phyloP scores from a whole-genome alignment of 768 basidiomycete species.

The Xerocomellus amylosporus region DNA sequence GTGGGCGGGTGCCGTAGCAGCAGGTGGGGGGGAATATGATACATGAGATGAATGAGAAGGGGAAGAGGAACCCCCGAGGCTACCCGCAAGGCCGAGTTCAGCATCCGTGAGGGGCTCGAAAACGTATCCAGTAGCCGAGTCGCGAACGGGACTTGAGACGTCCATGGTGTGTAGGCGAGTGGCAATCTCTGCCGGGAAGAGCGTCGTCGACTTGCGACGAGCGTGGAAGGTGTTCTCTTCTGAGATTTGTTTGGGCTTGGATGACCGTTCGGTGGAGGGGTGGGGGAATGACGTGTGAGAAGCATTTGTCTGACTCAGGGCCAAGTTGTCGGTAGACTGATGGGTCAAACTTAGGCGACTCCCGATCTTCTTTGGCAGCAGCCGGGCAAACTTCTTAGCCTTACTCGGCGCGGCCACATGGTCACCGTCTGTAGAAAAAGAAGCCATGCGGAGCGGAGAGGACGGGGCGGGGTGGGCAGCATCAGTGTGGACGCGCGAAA shows the following conservation, averaged over 20 bases:
- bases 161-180: slow-evolving; percentile 32
- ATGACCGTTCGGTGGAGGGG: slow-evolving; percentile 21
- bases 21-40: slow-evolving; percentile 7
- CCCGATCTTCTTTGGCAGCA: slow-evolving; percentile 33
- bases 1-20: slow-evolving; percentile 15
- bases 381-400: slow-evolving; percentile 27
- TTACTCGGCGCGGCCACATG: slow-evolving; percentile 19
- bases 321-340: slow-evolving; percentile 27
- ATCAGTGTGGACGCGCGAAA: slow-evolving; percentile 21
- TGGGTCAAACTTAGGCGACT: slow-evolving; percentile 29
- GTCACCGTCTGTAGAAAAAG: slow-evolving; percentile 25
- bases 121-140: slow-evolving; percentile 22
- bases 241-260: slow-evolving; percentile 24
- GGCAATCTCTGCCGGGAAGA: slow-evolving; percentile 30
- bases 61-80: slow-evolving; percentile 5
- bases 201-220: slow-evolving; percentile 34
- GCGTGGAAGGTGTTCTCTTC: slow-evolving; percentile 36
- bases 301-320: slow-evolving; percentile 20
- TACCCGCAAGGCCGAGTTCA: slow-evolving; percentile 22
- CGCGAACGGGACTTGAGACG: slow-evolving; percentile 25
- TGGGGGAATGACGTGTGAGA: slow-evolving; percentile 29
- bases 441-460: slow-evolving; percentile 24
- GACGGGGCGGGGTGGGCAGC: slow-evolving; percentile 22
- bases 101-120: slow-evolving; percentile 31
- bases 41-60: slow-evolving; percentile 17